Evolutionary conservation across 345 rosid genomes (phyloP).

Genomic region (Boechera stricta): DNA sequence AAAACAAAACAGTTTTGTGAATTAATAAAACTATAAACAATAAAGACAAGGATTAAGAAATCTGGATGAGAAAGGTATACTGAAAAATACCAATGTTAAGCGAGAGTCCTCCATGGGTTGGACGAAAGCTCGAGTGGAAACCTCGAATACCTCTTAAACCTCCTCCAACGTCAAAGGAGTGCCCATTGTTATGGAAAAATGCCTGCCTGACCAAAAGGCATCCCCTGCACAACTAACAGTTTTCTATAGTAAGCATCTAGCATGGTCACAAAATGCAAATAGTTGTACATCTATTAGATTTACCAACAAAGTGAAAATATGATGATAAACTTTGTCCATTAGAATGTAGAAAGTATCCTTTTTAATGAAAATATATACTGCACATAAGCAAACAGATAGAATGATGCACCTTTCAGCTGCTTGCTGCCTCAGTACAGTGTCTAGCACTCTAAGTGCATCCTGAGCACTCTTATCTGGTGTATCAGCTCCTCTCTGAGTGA

Average conservation of each 20-base stretch:
- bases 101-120: slow-evolving; percentile 85
- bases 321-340: not conserved
- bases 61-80: slow-evolving; percentile 1
- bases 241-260: slow-evolving; percentile 29
- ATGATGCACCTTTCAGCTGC: slow-evolving; percentile 65
- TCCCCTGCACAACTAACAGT: slow-evolving; percentile 56
- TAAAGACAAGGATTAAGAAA: slow-evolving; percentile 15
- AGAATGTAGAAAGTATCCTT: slow-evolving; percentile 13
- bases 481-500: slow-evolving; percentile 56
- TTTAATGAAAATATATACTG: not conserved
- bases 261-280: slow-evolving; percentile 20
- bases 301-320: slow-evolving; percentile 27
- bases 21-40: slow-evolving; percentile 15
- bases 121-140: slow-evolving; percentile 83
- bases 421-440: slow-evolving; percentile 78
- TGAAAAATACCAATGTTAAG: slow-evolving; percentile 71
- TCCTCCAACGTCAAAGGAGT: slow-evolving; percentile 66
- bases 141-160: slow-evolving; percentile 74
- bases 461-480: slow-evolving; percentile 52
- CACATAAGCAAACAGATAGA: slow-evolving; percentile 23
- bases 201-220: slow-evolving; percentile 91
- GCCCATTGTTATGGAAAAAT: slow-evolving; percentile 64
- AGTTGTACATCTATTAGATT: slow-evolving; percentile 7
- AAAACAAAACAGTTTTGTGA: slow-evolving; percentile 15
- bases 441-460: slow-evolving; percentile 85